Evolutionary conservation across 2,329 filamentous ascomycete species (phyloP).

Genomic region (Aquanectria penicillioides): DNA sequence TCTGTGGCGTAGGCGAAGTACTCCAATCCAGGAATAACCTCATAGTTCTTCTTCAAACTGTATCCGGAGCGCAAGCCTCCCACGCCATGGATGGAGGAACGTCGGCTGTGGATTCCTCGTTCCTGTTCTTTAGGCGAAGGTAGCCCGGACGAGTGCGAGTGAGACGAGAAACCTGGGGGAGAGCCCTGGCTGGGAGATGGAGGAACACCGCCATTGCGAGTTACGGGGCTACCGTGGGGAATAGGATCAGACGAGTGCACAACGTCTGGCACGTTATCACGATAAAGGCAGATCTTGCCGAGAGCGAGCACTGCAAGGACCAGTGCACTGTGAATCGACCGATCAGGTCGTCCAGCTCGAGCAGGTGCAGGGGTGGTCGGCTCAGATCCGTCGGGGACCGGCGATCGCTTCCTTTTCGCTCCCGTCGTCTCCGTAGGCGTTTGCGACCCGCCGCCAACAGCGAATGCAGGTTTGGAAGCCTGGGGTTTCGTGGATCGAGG

Average conservation of each 20-base stretch:
- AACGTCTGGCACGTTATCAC: conserved; percentile 66
- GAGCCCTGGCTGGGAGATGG: conserved; percentile 66
- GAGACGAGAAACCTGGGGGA: conserved; percentile 56
- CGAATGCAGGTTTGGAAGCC: conserved; percentile 45
- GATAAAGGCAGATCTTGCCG: conserved; percentile 79
- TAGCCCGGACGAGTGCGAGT: conserved; percentile 60
- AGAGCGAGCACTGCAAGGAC: conserved; percentile 85
- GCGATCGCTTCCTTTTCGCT: conserved; percentile 68
- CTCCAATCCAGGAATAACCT: conserved; percentile 87
- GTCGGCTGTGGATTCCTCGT: conserved; percentile 56
- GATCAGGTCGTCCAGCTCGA: conserved; percentile 63
- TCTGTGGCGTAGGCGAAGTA: conserved; percentile 90
- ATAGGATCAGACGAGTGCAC: conserved; percentile 52
- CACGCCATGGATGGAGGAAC: conserved; percentile 61
- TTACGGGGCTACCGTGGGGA: conserved; percentile 48
- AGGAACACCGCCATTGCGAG: conserved; percentile 60
- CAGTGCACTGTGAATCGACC: conserved; percentile 82
- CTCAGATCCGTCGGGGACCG: conserved; percentile 50
- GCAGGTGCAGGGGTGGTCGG: conserved; percentile 42
- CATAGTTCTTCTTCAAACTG: conserved; percentile 70
- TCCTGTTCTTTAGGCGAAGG: conserved; percentile 65
- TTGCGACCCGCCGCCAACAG: conserved; percentile 41
- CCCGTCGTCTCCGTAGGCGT: conserved; percentile 43
- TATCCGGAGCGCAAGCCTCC: conserved; percentile 41
- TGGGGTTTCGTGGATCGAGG: conserved; percentile 42